Base-by-base conservation (phyloP, 2,329 filamentous ascomycete species). In the Paecilomyces dactylethromorphus region DNA sequence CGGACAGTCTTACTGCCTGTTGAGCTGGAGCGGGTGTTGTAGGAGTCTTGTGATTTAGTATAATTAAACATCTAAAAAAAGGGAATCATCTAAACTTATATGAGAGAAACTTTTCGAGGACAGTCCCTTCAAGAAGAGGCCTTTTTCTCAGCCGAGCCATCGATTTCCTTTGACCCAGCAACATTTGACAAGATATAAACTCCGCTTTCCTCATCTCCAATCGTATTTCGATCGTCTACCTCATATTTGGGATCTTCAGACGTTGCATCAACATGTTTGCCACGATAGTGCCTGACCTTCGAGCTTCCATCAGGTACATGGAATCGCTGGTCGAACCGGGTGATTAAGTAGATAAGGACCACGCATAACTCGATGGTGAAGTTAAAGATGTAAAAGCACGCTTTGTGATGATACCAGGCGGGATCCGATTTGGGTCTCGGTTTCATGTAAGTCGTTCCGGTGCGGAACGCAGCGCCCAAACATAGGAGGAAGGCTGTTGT, bases 361-460 rank as follows among this genome's bases (percentile, higher is more conserved):
- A 91, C 85, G 24, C 88, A 69, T 49, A 92, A 76, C 74, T 96
- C 92, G 39, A 92, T 79, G 15, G 77, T 78, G 69, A 90, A 95
- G 75, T 90, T 89, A 78, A 94, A 90, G 68, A 86, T 76, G 76
- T 94, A 96, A 78, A 91, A 96, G 66, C 83, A 85, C 1, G 86
- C 83, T 70, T 87, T 89, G 67, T 78, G 78, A 66, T 91, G 83
- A 70, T 87, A 93, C 82, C 87, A 89, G 4, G 86, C 87, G 1
- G 89, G 85, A 59, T 84, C 50, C 11, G 52, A 76, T 58, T 68
- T 65, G 3, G 79, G 84, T 29, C 80, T 81, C 24, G 76, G 75
- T 0, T 78, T 68, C 58, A 78, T 78, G 72, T 81, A 91, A 29
- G 69, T 76, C 0, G 82, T 83, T 15, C 81, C 88, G 31, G 84